These are phyloP conservation scores for Cystoisospora suis DNA, from an alignment of 169 alveolate species.

Conservation along the genomic window DNA sequence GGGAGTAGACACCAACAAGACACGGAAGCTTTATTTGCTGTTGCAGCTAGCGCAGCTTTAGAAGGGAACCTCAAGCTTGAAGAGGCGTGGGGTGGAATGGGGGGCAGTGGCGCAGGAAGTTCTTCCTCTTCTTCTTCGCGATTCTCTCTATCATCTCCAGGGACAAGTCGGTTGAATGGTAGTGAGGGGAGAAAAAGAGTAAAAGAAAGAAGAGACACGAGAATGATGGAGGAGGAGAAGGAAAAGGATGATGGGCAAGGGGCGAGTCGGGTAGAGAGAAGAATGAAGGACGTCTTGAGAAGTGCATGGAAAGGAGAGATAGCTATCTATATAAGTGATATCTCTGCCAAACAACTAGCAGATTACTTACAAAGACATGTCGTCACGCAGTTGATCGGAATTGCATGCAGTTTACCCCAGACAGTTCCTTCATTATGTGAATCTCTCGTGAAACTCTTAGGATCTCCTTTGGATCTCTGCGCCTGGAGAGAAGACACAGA, in stretches of 20 bases:
- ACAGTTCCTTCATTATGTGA: slow-evolving; percentile 49
- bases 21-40: not conserved
- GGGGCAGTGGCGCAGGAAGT: not conserved
- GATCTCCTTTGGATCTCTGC: slow-evolving; percentile 39
- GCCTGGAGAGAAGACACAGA: slow-evolving; percentile 1
- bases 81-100: slow-evolving; percentile 29
- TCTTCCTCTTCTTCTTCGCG: not conserved
- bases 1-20: not conserved
- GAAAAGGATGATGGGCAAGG: not conserved
- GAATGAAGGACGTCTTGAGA: slow-evolving; percentile 14
- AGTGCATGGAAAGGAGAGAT: slow-evolving; percentile 11
- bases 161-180: too few species aligned
- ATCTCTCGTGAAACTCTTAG: slow-evolving; percentile 32
- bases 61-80: slow-evolving; percentile 2
- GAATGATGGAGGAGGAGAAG: not conserved
- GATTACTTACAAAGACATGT: slow-evolving; percentile 28
- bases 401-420: slow-evolving; percentile 46
- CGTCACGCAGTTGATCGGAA: slow-evolving; percentile 5
- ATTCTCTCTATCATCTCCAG: too few species aligned
- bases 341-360: not conserved
- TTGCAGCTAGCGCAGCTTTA: not conserved
- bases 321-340: slow-evolving; percentile 47
- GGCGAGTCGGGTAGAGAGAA: not conserved
- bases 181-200: slow-evolving; percentile 15
- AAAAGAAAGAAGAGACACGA: not conserved